Base-by-base conservation (phyloP, 345 rosid genomes). In the Boechera stricta region DNA sequence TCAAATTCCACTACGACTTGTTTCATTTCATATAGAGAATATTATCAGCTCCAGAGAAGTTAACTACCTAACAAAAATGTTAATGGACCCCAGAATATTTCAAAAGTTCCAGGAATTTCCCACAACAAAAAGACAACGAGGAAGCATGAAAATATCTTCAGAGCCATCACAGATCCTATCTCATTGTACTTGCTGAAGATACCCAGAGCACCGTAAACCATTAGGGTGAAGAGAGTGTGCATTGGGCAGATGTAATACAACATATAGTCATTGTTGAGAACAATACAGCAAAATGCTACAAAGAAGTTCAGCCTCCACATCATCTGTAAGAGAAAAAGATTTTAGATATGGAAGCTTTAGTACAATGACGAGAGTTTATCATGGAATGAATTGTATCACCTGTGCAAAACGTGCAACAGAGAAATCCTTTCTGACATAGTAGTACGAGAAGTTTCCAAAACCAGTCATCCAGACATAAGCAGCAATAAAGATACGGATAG, bases 401-500 rank as follows among this genome's bases (percentile, higher is more conserved):
- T 95, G 99, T 52, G 91, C 79, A 64, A 95, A 95, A 57, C 99
- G 96, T 64, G 93, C 93, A 56, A 92, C 39, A 74, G 97, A 91
- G 80, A 92, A 95, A 85, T 95, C 99, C 84, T 95, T 95, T 84
- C 96, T 88, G 66, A 91, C 84, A 76, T 95, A 92, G 87, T 95
- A 95, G 72, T 89, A 95, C 10, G 99, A 92, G 82, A 95, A 95
- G 84, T 95, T 95, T 51, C 97, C 97, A 74, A 92, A 94, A 74
- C 98, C 98, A 62, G 98, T 94, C 96, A 94, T 88, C 97, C 98
- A 94, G 44, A 94, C 98, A 82, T 94, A 94, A 53, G 98, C 98
- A 73, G 98, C 98, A 69, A 94, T 94, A 75, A 94, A 90, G 76
- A 94, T 64, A 63, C 98, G 98, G 67, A 94, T 92, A 16, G 98